Conservation (phyloP, 2,329 filamentous ascomycete genomes). For the Sporothrix pallida region DNA sequence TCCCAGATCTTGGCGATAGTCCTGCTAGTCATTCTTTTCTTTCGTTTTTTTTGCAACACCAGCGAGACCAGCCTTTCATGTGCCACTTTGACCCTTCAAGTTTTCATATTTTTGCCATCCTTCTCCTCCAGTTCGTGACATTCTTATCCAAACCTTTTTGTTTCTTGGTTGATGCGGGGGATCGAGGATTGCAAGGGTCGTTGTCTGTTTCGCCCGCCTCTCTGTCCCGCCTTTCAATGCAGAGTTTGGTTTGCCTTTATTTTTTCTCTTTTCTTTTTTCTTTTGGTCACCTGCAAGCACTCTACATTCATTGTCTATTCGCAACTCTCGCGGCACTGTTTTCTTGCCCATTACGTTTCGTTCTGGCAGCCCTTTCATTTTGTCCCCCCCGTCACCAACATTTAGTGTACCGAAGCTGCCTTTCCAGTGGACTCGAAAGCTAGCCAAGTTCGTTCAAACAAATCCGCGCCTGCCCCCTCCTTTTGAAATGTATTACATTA, state of each 20-base stretch:
- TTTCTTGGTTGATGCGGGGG: slow-evolving; percentile 31
- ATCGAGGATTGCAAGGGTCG: slow-evolving; percentile 12
- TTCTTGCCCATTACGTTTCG: neutral
- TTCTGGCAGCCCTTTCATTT: neutral
- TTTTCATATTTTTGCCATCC: neutral
- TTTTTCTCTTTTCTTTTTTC: neutral
- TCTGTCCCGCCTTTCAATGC: neutral
- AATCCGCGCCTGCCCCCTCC: neutral
- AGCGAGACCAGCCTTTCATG: neutral
- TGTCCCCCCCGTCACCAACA: neutral
- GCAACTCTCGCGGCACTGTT: neutral
- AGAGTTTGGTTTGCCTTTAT: neutral
- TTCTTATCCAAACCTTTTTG: slow-evolving; percentile 13
- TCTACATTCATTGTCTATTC: neutral
- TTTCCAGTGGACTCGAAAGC: neutral
- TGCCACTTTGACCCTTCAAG: neutral
- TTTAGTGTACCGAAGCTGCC: neutral
- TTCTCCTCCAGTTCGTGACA: slow-evolving; percentile 29
- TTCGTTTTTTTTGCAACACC: neutral
- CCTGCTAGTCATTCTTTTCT: neutral
- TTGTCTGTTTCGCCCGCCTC: slow-evolving; percentile 1
- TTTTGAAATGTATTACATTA: neutral
- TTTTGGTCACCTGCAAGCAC: neutral
- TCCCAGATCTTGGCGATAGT: neutral
- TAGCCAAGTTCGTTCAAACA: neutral